Evolutionary conservation across 2,329 filamentous ascomycete genomes (phyloP).

Genomic region (Fusarium nurragi): DNA sequence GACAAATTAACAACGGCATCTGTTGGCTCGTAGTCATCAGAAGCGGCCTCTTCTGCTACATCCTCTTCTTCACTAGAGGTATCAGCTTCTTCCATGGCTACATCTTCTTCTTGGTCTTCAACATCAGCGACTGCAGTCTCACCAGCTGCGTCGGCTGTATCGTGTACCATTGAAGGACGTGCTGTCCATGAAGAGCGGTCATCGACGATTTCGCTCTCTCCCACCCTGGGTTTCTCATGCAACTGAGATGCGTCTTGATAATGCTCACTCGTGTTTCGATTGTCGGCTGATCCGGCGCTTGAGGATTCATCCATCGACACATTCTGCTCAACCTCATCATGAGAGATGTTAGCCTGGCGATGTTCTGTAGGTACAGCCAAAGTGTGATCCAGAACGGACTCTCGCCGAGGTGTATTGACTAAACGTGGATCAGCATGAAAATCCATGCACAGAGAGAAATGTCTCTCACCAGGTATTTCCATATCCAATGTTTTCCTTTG

Average conservation of each 20-base stretch:
- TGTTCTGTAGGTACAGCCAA: background rate
- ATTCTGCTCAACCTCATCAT: constrained; percentile 15
- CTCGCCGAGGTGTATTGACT: constrained; percentile 16
- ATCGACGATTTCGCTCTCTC: background rate
- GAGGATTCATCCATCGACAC: constrained; percentile 15
- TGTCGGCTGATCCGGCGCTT: background rate
- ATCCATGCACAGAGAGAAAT: background rate
- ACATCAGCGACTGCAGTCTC: background rate
- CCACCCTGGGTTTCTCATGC: background rate
- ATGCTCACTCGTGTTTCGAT: background rate
- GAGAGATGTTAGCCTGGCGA: background rate
- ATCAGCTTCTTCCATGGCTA: constrained; percentile 39
- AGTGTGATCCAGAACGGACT: background rate
- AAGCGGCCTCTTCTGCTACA: constrained; percentile 43
- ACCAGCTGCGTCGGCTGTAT: background rate
- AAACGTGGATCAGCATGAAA: constrained; percentile 20
- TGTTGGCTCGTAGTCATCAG: constrained; percentile 67
- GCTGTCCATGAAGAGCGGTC: background rate
- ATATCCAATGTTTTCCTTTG: constrained; percentile 24
- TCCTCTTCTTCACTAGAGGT: constrained; percentile 43
- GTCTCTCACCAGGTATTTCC: background rate
- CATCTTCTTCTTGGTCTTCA: constrained; percentile 31
- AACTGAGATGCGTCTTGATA: background rate
- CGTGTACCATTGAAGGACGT: background rate
- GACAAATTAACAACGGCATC: constrained; percentile 48